Percentiles rank a stretch among this genome's conserved stretches.
These are phyloP conservation scores for Monascus purpureus DNA, from an alignment of 495 filamentous ascomycete genomes.

Conservation along the genomic window DNA sequence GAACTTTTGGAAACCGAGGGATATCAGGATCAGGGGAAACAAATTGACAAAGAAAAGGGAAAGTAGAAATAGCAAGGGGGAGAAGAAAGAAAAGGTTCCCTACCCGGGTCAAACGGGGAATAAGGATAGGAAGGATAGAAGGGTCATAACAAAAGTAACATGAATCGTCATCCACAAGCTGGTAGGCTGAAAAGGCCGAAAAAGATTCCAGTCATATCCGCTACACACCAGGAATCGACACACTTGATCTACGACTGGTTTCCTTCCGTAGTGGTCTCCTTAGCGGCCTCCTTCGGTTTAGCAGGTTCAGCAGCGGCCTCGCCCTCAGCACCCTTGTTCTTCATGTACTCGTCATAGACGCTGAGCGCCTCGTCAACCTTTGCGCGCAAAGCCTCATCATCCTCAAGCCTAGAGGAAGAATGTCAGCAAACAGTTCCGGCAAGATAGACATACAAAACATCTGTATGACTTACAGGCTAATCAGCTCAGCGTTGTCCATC, in stretches of 20 bases:
- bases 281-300: constrained; percentile 31
- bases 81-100: constrained; percentile 8
- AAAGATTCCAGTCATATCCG: constrained; percentile 7
- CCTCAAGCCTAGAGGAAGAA: constrained; percentile 55
- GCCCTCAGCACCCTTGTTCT: constrained; percentile 44
- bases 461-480: constrained; percentile 72
- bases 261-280: constrained; percentile 30
- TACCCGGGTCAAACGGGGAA: too few relatives aligned
- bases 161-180: constrained; percentile 11
- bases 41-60: constrained; percentile 9
- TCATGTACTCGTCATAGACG: constrained; percentile 97
- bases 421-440: constrained; percentile 6
- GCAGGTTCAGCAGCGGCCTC: constrained; percentile 19
- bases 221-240: constrained; percentile 10
- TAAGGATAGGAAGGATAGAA: constrained; percentile 11
- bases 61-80: constrained; percentile 1
- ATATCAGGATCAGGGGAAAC: constrained; percentile 33
- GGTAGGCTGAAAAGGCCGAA: background rate
- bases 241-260: constrained; percentile 30
- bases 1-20: constrained; percentile 36
- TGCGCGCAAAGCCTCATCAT: constrained; percentile 73
- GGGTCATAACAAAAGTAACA: constrained; percentile 12
- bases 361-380: constrained; percentile 96
- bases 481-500: constrained; percentile 91
- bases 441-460: background rate